Evolutionary conservation across 2,329 filamentous ascomycete species (phyloP), one percentile per base, ranked within the genome.

Genomic region (Nemania diffusa): DNA sequence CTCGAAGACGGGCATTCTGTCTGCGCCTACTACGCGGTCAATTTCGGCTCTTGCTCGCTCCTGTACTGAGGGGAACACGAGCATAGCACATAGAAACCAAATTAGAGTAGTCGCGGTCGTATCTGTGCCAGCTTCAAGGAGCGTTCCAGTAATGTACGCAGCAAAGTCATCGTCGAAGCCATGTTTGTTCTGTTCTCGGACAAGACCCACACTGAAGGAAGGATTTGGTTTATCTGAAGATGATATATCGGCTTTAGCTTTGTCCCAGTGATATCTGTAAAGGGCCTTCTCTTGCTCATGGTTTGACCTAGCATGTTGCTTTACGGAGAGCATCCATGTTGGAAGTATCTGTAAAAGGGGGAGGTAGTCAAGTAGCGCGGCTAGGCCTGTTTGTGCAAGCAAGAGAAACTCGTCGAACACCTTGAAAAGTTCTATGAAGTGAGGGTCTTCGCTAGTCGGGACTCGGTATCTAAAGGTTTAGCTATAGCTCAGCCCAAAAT

Each of bases 31-130:
- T 1, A 87, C 83, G 6, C 79, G 74, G 70, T 88, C 86, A n/a
- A 88, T 78, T 73, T 88, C 85, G 42, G 81, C 82, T 73, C 87
- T 84, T 2, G 82, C 81, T 70, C 80, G 81, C 56, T 74, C 74
- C 65, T 84, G 80, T 77, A 84, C 84, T 65, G 82, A 80, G 0
- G 85, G 85, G 68, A 84, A 82, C 67, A 84, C 74, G 15, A 80
- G 78, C 82, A 85, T 82, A 67, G 80, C 79, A 79, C 83, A 82
- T 37, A 83, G 69, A 73, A 84, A 84, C 72, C 81, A 81, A 69
- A 83, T 80, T 70, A 83, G 75, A 8, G 81, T 81, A 7, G 79
- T 81, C 3, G 81, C 79, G 53, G 83, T 81, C 20, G 83, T 84
- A 26, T 83, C 79, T 0, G 78, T 75, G 3, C 78, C 79, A 1